Conservation (phyloP, 2,329 filamentous ascomycete species). For the Hypomyces perniciosus region DNA sequence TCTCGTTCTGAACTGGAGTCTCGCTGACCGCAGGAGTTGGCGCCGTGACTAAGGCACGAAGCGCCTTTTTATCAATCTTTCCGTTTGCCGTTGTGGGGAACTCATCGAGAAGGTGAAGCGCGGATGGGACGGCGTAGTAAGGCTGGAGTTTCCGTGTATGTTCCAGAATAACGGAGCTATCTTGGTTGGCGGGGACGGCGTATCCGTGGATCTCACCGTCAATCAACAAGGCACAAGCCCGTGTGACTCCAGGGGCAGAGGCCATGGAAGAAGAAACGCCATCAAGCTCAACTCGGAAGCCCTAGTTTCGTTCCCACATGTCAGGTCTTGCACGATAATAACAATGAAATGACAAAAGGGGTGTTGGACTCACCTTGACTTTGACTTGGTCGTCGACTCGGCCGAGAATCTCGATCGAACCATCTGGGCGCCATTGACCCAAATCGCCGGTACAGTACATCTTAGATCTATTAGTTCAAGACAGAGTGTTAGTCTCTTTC, state of each 20-base stretch:
- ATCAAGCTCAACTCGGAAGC: conserved; percentile 56
- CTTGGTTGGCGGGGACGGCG: conserved; percentile 32
- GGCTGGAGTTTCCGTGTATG: conserved; percentile 40
- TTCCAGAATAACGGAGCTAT: conserved; percentile 32
- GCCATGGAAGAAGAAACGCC: conserved; percentile 48
- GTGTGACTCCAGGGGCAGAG: conserved; percentile 38
- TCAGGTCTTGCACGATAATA: neutral
- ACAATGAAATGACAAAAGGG: neutral
- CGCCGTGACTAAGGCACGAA: conserved; percentile 29
- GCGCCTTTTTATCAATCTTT: conserved; percentile 47
- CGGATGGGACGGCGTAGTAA: conserved; percentile 49
- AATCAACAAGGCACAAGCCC: conserved; percentile 43
- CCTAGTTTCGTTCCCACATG: conserved; percentile 23
- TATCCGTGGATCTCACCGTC: conserved; percentile 46
- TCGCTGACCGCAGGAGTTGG: conserved; percentile 7
- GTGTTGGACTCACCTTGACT: conserved; percentile 39
- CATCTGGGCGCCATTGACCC: conserved; percentile 47
- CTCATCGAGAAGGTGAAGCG: conserved; percentile 35
- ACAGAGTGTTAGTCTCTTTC: conserved; percentile 7
- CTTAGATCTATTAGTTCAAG: conserved; percentile 18
- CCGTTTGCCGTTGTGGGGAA: conserved; percentile 50
- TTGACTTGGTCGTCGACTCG: conserved; percentile 58
- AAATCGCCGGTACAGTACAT: conserved; percentile 60
- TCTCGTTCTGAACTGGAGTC: conserved; percentile 7
- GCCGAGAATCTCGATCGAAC: conserved; percentile 49